Evolutionary conservation across 495 filamentous ascomycete species (phyloP).

Genomic region (Pyrenula aspistea): DNA sequence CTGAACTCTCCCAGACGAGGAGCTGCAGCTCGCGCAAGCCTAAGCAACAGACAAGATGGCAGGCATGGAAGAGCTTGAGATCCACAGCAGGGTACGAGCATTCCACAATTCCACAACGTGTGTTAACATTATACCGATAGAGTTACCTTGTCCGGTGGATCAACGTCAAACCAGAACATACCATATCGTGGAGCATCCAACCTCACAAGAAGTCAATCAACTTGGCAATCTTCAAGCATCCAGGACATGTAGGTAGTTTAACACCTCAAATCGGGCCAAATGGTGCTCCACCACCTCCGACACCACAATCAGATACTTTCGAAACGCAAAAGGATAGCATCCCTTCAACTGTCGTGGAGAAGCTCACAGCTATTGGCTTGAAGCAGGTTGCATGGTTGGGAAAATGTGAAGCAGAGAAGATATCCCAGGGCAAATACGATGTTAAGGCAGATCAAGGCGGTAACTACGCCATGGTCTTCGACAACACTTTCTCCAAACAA

Average conservation of each 20-base stretch:
- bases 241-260: conserved; percentile 47
- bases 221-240: conserved; percentile 95
- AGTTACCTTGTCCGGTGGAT: conserved; percentile 98
- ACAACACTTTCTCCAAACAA: conserved; percentile 97
- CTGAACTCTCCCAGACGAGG: no score
- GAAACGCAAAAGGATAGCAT: conserved; percentile 6
- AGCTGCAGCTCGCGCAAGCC: no score
- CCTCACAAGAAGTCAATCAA: conserved; percentile 97
- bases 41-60: conserved; percentile 44
- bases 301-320: conserved; percentile 23
- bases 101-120: neutral
- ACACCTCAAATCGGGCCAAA: conserved; percentile 38
- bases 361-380: conserved; percentile 73
- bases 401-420: conserved; percentile 91
- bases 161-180: conserved; percentile 72
- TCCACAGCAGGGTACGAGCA: conserved; percentile 80
- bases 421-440: conserved; percentile 82
- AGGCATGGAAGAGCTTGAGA: conserved; percentile 92
- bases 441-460: conserved; percentile 61
- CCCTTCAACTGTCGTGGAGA: conserved; percentile 60
- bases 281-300: conserved; percentile 30
- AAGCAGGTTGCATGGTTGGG: conserved; percentile 81
- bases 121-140: conserved; percentile 27
- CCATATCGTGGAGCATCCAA: conserved; percentile 95
- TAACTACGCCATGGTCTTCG: conserved; percentile 94